Conservation (phyloP, 371 early-diverging fungal genomes). For the Catenaria anguillulae region DNA sequence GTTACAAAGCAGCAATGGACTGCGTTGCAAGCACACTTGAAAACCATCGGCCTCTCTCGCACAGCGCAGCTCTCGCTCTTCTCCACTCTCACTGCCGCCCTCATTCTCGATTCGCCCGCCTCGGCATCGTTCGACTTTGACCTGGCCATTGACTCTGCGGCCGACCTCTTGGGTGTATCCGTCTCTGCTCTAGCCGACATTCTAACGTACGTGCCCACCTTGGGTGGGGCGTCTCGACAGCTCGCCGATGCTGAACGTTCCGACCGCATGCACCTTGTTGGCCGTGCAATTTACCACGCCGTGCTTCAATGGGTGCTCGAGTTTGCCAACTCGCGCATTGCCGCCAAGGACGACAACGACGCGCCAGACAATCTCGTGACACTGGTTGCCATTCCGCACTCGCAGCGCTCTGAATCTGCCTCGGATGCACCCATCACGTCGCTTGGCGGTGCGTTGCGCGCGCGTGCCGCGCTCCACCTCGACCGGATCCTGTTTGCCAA, state of each 20-base stretch:
- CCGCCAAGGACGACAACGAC: neutral
- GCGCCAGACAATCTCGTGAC: neutral
- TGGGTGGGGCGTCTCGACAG: too few species aligned
- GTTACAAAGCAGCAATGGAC: too few species aligned
- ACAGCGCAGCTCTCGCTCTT: conserved; percentile 64
- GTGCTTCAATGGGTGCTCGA: conserved; percentile 55
- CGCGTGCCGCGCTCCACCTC: neutral
- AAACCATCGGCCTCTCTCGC: conserved; percentile 61
- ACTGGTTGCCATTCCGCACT: neutral
- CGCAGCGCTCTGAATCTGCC: neutral
- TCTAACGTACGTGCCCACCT: too few species aligned
- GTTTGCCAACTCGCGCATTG: conserved; percentile 32
- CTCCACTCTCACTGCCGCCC: conserved; percentile 68
- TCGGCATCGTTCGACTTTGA: too few species aligned
- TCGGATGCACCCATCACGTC: neutral
- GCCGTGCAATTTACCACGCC: too few species aligned
- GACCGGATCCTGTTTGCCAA: neutral
- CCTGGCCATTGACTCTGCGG: too few species aligned
- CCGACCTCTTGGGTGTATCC: too few species aligned
- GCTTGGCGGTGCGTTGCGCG: neutral
- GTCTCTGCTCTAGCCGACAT: too few species aligned
- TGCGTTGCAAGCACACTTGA: conserved; percentile 34
- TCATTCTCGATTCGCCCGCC: too few species aligned
- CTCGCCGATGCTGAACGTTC: conserved; percentile 76
- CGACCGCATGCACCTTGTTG: conserved; percentile 38